These are phyloP conservation scores for Clarireedia homoeocarpa DNA, from an alignment of 2,329 filamentous ascomycete genomes.

Conservation along the genomic window DNA sequence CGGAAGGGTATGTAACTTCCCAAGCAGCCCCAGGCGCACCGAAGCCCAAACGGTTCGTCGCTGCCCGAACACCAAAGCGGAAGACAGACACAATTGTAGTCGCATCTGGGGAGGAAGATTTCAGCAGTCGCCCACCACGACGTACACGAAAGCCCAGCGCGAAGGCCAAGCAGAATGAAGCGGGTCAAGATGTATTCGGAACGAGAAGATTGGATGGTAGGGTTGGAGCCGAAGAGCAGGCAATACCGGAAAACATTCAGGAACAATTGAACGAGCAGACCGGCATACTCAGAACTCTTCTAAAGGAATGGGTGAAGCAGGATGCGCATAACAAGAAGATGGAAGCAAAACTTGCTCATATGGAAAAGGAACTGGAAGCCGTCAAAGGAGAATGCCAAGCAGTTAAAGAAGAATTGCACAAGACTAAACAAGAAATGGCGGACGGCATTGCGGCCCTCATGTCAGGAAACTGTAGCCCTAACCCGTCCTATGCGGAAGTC, in stretches of 20 bases:
- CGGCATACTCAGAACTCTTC: not conserved
- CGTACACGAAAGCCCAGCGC: not conserved
- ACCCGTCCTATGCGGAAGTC: conserved; percentile 12
- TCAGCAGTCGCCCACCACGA: not conserved
- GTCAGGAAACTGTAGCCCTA: conserved; percentile 6
- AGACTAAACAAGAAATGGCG: conserved; percentile 7
- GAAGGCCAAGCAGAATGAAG: conserved; percentile 6
- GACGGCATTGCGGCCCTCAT: conserved; percentile 2
- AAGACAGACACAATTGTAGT: not conserved
- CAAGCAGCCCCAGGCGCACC: not conserved
- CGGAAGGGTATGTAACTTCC: not conserved
- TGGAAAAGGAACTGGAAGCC: conserved; percentile 1
- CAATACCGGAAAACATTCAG: too few relatives aligned
- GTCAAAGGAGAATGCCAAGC: conserved; percentile 2
- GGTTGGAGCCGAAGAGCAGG: too few relatives aligned
- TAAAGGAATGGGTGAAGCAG: conserved; percentile 3
- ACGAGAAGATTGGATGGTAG: not conserved
- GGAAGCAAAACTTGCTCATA: not conserved
- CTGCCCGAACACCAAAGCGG: not conserved
- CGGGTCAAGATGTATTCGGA: not conserved
- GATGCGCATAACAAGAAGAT: conserved; percentile 5
- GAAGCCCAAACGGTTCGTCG: not conserved
- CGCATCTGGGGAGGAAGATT: not conserved
- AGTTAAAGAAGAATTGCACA: conserved; percentile 2
- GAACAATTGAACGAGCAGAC: too few relatives aligned